Evolutionary conservation across 192 early-diverging fungal genomes (phyloP).

Genomic region (Rhizophagus clarus): DNA sequence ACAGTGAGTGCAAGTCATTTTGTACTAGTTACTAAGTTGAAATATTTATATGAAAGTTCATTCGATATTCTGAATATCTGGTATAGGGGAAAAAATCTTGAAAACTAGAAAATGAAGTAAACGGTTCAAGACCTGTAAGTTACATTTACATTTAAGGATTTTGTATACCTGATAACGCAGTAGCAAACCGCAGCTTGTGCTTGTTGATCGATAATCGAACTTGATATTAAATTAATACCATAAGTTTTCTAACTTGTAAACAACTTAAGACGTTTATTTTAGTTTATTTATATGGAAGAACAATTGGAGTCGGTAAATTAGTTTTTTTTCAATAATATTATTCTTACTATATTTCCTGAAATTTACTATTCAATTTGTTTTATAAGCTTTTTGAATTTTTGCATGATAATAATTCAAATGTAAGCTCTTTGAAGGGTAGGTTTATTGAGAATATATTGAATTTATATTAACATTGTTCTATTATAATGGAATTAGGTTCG

Average conservation of each 20-base stretch:
- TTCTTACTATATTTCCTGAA: background rate
- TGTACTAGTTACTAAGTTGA: background rate
- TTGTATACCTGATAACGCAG: too few species aligned
- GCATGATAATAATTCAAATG: conserved; percentile 21
- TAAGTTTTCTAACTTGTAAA: too few species aligned
- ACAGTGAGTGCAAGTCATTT: conserved; percentile 61
- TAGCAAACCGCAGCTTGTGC: too few species aligned
- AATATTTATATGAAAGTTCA: too few species aligned
- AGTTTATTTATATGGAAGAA: conserved; percentile 23
- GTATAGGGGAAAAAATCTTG: too few species aligned
- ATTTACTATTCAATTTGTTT: background rate
- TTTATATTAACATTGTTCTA: background rate
- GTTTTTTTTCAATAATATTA: too few species aligned
- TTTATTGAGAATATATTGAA: too few species aligned
- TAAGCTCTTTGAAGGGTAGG: background rate
- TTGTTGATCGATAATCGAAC: too few species aligned
- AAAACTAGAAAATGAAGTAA: background rate
- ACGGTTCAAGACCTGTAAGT: conserved; percentile 13
- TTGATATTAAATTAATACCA: too few species aligned
- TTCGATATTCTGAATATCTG: background rate
- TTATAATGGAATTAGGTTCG: background rate
- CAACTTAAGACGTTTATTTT: too few species aligned
- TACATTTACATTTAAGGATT: background rate
- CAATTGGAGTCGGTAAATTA: conserved; percentile 13
- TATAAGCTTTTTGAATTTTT: conserved; percentile 26